These are phyloP conservation scores for Suhomyces bolitotheri DNA, from an alignment of 1,139 yeast species.

Conservation along the genomic window DNA sequence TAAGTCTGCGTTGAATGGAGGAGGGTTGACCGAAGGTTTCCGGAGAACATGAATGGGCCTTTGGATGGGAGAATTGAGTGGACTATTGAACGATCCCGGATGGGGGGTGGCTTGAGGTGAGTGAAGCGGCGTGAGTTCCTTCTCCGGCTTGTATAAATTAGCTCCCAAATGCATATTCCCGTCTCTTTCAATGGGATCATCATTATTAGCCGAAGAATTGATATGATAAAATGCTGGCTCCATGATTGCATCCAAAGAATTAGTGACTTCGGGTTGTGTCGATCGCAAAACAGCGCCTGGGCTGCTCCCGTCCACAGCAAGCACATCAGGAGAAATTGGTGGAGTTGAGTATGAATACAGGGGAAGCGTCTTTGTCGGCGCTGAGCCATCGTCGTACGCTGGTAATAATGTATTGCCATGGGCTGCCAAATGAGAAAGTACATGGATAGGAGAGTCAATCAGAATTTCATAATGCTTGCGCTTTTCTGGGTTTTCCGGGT, in stretches of 20 bases:
- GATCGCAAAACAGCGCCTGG: constrained; percentile 9
- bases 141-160: constrained; percentile 60
- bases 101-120: constrained; percentile 63
- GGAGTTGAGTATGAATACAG: constrained; percentile 27
- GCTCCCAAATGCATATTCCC: constrained; percentile 52
- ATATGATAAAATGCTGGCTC: constrained; percentile 31
- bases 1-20: constrained; percentile 40
- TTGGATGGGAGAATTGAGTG: constrained; percentile 33
- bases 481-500: constrained; percentile 56
- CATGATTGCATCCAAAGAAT: constrained; percentile 20
- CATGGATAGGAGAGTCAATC: constrained; percentile 87
- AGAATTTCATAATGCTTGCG: constrained; percentile 89
- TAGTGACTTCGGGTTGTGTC: neutral
- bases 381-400: constrained; percentile 43
- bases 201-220: constrained; percentile 26
- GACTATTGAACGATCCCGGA: constrained; percentile 40
- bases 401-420: constrained; percentile 73
- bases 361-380: constrained; percentile 19
- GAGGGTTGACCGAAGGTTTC: constrained; percentile 44
- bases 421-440: constrained; percentile 64
- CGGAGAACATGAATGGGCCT: constrained; percentile 40
- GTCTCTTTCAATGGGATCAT: constrained; percentile 44
- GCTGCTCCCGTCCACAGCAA: constrained; percentile 37
- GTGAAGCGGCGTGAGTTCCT: constrained; percentile 28
- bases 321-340: constrained; percentile 58